Percentiles rank a stretch among this genome's conserved stretches.
Conservation (phyloP, 805 yeast genomes). For the Deakozyma indianensis region DNA sequence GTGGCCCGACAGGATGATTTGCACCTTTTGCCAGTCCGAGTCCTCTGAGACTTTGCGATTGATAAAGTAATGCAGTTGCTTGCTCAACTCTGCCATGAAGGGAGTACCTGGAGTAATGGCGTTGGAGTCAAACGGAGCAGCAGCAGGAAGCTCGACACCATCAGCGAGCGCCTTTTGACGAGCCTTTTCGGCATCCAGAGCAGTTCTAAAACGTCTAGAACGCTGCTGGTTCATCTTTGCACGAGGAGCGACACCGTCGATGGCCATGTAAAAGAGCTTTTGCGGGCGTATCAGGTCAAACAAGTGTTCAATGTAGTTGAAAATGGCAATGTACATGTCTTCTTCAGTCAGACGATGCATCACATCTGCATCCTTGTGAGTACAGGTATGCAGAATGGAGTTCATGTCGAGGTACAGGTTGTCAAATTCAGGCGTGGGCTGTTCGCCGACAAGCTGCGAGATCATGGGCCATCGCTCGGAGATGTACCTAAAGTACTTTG, state of each 20-base stretch:
- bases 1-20: constrained; percentile 87
- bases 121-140: constrained; percentile 79
- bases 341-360: constrained; percentile 66
- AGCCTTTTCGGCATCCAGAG: constrained; percentile 74
- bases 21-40: constrained; percentile 85
- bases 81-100: constrained; percentile 83
- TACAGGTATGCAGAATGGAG: constrained; percentile 83
- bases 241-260: constrained; percentile 98
- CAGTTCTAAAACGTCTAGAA: constrained; percentile 83
- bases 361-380: constrained; percentile 67
- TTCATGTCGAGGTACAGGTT: constrained; percentile 95
- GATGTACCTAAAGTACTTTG: constrained; percentile 90
- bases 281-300: constrained; percentile 83
- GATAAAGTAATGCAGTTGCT: constrained; percentile 78
- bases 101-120: constrained; percentile 99
- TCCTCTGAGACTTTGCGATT: constrained; percentile 77
- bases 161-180: constrained; percentile 49
- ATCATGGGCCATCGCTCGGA: constrained; percentile 98
- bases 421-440: constrained; percentile 85
- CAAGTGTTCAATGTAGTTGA: constrained; percentile 86
- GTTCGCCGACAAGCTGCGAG: constrained; percentile 68
- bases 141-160: constrained; percentile 32
- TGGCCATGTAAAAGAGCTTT: constrained; percentile 84
- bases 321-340: constrained; percentile 83
- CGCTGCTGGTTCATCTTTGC: constrained; percentile 98